These are phyloP conservation scores for Hymenoscyphus linearis DNA, from an alignment of 2,329 filamentous ascomycete genomes.

Conservation along the genomic window DNA sequence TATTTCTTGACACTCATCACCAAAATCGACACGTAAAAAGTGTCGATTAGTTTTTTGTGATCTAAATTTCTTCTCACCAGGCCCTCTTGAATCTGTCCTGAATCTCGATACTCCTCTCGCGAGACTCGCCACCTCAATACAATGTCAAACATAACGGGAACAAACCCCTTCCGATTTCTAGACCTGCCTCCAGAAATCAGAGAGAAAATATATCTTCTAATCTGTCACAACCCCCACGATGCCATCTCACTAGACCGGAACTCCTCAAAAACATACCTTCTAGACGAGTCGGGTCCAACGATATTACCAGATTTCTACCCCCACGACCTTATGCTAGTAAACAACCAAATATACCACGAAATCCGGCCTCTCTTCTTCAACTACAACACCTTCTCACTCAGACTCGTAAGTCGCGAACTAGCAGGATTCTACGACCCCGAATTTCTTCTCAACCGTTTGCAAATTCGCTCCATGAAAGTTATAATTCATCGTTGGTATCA, in stretches of 20 bases:
- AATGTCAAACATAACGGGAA: background rate
- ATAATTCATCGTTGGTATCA: slow-evolving; percentile 17
- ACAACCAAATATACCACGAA: slow-evolving; percentile 26
- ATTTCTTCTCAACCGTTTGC: slow-evolving; percentile 17
- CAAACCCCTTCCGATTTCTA: slow-evolving; percentile 23
- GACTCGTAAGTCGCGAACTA: slow-evolving; percentile 12
- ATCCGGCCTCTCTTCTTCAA: slow-evolving; percentile 24
- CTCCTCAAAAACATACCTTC: background rate
- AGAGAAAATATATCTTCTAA: slow-evolving; percentile 23
- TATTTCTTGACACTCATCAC: background rate
- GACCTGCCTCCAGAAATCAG: slow-evolving; percentile 29
- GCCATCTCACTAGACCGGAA: slow-evolving; percentile 1
- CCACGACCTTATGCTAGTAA: slow-evolving; percentile 23
- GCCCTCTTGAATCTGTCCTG: no score
- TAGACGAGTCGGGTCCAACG: background rate
- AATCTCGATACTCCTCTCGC: background rate
- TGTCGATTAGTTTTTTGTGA: background rate
- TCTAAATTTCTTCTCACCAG: background rate
- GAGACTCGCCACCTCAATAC: background rate
- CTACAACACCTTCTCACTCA: slow-evolving; percentile 23
- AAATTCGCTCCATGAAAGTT: slow-evolving; percentile 19
- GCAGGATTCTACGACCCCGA: slow-evolving; percentile 16
- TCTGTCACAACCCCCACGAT: slow-evolving; percentile 8
- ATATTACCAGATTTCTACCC: slow-evolving; percentile 13
- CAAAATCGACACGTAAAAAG: background rate